Percentiles rank a stretch among this genome's conserved stretches.
phyloP scores from a whole-genome alignment of 495 filamentous ascomycete genomes.

The Hyaloscypha variabilis region DNA sequence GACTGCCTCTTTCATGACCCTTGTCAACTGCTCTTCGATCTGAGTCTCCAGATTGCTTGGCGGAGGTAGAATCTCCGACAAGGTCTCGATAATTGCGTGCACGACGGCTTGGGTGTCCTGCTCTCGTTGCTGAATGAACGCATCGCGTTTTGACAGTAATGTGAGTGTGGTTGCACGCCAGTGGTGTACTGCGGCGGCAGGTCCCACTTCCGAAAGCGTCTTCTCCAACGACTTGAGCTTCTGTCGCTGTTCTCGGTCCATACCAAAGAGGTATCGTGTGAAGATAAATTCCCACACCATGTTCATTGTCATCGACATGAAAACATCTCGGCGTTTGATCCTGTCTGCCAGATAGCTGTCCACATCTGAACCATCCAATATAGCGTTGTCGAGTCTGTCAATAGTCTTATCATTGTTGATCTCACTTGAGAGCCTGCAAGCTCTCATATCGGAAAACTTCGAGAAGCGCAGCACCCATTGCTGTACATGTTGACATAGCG shows the following conservation, averaged over 20 bases:
- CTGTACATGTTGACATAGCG: constrained; percentile 90
- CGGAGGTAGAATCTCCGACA: constrained; percentile 79
- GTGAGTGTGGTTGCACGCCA: constrained; percentile 96
- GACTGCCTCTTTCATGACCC: constrained; percentile 81
- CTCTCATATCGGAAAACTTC: constrained; percentile 87
- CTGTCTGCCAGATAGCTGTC: constrained; percentile 84
- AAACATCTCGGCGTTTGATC: constrained; percentile 83
- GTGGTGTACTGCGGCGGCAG: constrained; percentile 79
- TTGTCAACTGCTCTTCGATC: constrained; percentile 77
- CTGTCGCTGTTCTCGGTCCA: constrained; percentile 96
- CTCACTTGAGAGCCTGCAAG: constrained; percentile 78
- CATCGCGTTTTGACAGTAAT: constrained; percentile 73
- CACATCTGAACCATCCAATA: constrained; percentile 91
- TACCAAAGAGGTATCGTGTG: constrained; percentile 95
- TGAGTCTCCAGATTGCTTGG: constrained; percentile 73
- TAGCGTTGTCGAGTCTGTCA: constrained; percentile 88
- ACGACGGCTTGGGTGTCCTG: constrained; percentile 89
- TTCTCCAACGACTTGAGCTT: constrained; percentile 95
- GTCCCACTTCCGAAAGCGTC: constrained; percentile 83
- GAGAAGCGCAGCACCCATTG: constrained; percentile 97
- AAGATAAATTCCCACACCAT: constrained; percentile 99
- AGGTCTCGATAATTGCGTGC: constrained; percentile 77
- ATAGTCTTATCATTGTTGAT: constrained; percentile 86
- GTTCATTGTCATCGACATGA: constrained; percentile 96
- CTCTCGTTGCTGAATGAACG: constrained; percentile 74